Evolutionary conservation across 345 rosid genomes (phyloP), one percentile per base, ranked within the genome.

Genomic region (Mangifera indica): DNA sequence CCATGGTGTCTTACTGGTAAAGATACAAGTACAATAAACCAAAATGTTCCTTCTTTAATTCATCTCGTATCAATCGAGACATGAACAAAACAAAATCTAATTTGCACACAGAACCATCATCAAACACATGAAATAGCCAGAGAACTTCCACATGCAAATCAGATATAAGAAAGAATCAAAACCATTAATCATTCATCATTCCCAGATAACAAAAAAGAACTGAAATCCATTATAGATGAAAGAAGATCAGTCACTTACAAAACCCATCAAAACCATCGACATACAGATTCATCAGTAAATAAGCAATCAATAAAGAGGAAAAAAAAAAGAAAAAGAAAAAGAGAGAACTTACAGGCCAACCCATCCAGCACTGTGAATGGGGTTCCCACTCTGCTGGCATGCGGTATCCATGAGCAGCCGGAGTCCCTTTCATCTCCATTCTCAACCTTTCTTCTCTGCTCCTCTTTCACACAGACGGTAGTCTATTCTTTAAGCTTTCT

Each of bases 351-450:
- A 95, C 99, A 75, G 99, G 99, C 99, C 99, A 92, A 45, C 97
- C 99, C 82, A 92, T 90, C 99, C 99, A 95, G 76, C 88, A 81
- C 73, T 83, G 93, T 0, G 92, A 89, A 78, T 95, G 99, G 72
- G 86, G 75, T 74, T 90, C 98, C 98, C 98, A 95, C 80, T 95
- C 98, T 60, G 98, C 99, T 73, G 98, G 98, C 99, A 95, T 95
- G 67, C 61, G 79, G 66, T 37, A 92, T 49, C 98, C 97, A 72
- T 81, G 88, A 53, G 67, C 66, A 70, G 65, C 81, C 40, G 98
- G 98, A 49, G 89, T 69, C 21, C 81, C 97, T 13, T 74, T 59
- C 78, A 83, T 34, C n/a, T 81, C 88, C 87, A 71, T 74, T 22
- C 21, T 32, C 29, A 40, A 9, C 2, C 15, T 24, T 22, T 26